Base-by-base conservation (phyloP, 768 basidiomycete genomes). In the Podaxis mareebaensis region DNA sequence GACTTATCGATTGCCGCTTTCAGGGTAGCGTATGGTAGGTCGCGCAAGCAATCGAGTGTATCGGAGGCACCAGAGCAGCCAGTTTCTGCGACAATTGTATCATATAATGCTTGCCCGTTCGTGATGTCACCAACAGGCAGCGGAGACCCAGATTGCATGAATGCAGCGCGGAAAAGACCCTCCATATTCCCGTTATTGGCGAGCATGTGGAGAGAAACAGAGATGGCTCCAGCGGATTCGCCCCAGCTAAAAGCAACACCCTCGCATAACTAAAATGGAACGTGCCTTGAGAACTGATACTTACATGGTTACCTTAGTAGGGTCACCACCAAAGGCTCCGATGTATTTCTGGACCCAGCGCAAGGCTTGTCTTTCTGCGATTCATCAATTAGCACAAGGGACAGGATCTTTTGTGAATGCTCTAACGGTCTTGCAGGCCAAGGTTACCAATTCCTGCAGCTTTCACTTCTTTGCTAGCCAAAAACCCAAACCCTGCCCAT, bases 311-410 rank as follows among this genome's bases (percentile, higher is more conserved):
- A 85, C 85, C 67, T 81, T 82, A 0, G 67, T 66, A 4, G 81
- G 79, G 71, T 90, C 83, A 11, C 88, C 88, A 3, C 88, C 87
- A 60, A 89, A 90, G 2, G 78, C 75, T 24, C 67, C 67, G 58
- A 89, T 86, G 69, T 89, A 83, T 67, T 83, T 78, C 58, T 87
- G 81, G 3, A 89, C 78, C 88, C 87, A 90, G 67, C 82, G 72
- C 30, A 90, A 68, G 0, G 84, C 85, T 42, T 80, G 72, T 4
- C 83, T 78, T 67, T 84, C 81, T 86, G 72, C 3, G 46, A 71
- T 67, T 57, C 24, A 2, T 52, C 42, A 59, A 51, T 48, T 30
- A 33, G 30, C 8, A n/a, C 11, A 13, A 8, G n/a, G 10, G 20
- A n/a, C 36, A 22, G n/a, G 17, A 33, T 1, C 3, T 38, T 28